Conservation (phyloP, 257 asterid species). For the Solanum microdontum region DNA sequence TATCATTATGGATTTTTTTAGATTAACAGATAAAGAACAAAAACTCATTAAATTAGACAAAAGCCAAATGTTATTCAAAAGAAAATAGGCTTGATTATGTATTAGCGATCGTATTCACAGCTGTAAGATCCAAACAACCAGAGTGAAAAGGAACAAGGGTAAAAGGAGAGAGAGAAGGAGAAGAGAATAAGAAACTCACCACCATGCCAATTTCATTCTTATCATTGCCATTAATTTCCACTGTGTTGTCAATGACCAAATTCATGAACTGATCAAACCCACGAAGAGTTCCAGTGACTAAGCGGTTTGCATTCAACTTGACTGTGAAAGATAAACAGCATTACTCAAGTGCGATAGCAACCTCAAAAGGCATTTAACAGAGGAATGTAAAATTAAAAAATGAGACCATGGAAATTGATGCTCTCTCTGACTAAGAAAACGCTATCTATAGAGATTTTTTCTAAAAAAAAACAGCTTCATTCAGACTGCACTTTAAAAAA, state of each 20-base stretch:
- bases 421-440: not conserved
- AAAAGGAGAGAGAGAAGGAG: not conserved
- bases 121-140: not conserved
- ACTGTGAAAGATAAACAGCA: slow-evolving; percentile 21
- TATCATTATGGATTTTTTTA: not conserved
- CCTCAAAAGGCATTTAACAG: not conserved
- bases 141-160: not conserved
- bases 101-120: not conserved
- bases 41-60: too few species aligned
- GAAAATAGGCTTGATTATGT: not conserved
- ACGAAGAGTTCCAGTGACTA: slow-evolving; percentile 77
- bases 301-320: slow-evolving; percentile 81
- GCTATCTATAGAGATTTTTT: not conserved
- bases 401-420: not conserved
- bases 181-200: slow-evolving; percentile 31
- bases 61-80: too few species aligned
- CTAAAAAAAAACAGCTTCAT: not conserved
- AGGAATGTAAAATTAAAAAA: not conserved
- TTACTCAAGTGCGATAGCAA: not conserved
- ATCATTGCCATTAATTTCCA: slow-evolving; percentile 83
- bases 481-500: not conserved
- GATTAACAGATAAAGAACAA: not conserved
- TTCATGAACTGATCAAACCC: slow-evolving; percentile 90
- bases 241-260: slow-evolving; percentile 70
- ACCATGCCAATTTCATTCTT: slow-evolving; percentile 91